Evolutionary conservation across 345 rosid species (phyloP), one percentile per base, ranked within the genome.

Genomic region (Acer yangbiense): DNA sequence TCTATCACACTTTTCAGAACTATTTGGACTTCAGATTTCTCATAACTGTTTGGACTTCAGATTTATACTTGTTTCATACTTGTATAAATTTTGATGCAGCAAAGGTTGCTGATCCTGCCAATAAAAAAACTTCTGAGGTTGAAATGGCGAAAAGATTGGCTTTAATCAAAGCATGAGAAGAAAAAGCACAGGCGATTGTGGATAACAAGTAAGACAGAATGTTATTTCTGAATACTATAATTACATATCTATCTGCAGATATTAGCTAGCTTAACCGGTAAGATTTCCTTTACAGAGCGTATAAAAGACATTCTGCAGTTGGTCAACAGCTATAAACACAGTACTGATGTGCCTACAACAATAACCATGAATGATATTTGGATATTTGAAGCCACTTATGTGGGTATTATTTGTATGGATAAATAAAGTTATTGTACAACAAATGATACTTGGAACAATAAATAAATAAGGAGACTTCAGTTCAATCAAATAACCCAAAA

Each of bases 101-200:
- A 81, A 82, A 80, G 68, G 75, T 25, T 71, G 77, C 71, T 2
- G 77, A 54, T 61, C 18, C 78, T 52, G 76, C 21, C 10, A 23
- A 29, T 55, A 80, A 63, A 35, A 74, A 25, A 20, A 63, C 4
- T 58, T 50, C 71, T 52, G 44, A 55, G 74, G 78, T 91, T 60
- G 93, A 82, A 80, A 78, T 80, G 10, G 93, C 93, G 78, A 91
- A 93, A 82, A 87, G 81, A 65, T 72, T 75, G 78, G 91, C 98
- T 43, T 85, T 92, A 68, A 78, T 91, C 54, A 84, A 84, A 75
- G 98, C 95, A 68, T 95, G 98, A 97, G 91, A 90, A 74, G 98
- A 91, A 81, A 91, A 87, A 71, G 95, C 90, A 71, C 89, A 93
- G 81, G 93, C 93, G 39, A 95, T 90, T 86, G 84, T 86, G 12